phyloP scores from a whole-genome alignment of 2,329 filamentous ascomycete genomes.

The Dothideomycetes sp. region DNA sequence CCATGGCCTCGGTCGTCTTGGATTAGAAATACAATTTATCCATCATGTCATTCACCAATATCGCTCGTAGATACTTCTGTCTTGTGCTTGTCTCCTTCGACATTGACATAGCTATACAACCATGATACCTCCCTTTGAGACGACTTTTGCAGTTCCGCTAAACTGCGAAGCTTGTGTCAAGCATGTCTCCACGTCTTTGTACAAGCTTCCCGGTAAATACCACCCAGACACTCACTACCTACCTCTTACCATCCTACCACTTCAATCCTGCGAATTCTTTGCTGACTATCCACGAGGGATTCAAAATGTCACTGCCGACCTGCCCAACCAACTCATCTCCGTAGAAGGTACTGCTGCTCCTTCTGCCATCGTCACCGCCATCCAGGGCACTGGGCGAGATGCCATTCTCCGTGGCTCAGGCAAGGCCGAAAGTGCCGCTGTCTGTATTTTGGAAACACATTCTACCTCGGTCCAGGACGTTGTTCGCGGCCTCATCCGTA shows the following conservation, averaged over 20 bases:
- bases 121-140: conserved; percentile 48
- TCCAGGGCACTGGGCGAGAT: conserved; percentile 83
- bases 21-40: no score
- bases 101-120: no score
- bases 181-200: conserved; percentile 69
- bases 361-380: conserved; percentile 78
- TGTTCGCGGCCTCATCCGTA: conserved; percentile 78
- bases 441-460: conserved; percentile 91
- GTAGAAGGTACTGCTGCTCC: conserved; percentile 86
- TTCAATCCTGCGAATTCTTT: not conserved
- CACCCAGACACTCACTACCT: not conserved
- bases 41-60: no score
- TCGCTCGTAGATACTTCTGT: no score
- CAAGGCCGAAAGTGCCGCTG: conserved; percentile 78
- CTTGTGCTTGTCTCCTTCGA: no score
- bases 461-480: conserved; percentile 50
- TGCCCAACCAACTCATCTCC: conserved; percentile 73
- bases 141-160: conserved; percentile 89
- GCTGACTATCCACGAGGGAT: conserved; percentile 49
- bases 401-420: conserved; percentile 89
- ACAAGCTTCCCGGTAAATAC: conserved; percentile 55
- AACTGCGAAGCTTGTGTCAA: conserved; percentile 84
- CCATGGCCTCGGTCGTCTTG: no score
- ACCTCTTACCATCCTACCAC: not conserved
- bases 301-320: conserved; percentile 69